Evolutionary conservation across 257 asterid species (phyloP), one percentile per base, ranked within the genome.

Genomic region (Solanum sparsipilum): DNA sequence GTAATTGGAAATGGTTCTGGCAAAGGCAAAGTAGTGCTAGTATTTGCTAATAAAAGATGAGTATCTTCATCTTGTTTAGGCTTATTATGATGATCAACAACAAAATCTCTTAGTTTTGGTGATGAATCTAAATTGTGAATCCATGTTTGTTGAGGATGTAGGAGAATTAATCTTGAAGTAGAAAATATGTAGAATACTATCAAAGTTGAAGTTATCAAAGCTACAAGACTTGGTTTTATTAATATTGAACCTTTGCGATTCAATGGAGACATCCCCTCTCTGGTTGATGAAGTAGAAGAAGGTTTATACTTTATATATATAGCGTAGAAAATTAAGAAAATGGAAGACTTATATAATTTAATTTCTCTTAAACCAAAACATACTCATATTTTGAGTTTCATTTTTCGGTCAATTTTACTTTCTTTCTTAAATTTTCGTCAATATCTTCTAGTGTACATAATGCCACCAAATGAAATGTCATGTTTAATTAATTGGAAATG

Each of bases 121-220:
- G 32, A 75, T n/a, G 83, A 36, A 48, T 88, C 86, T 13, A 85
- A 7, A 39, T 12, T 9, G 3, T 85, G 88, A 48, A 79, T 79
- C 18, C 44, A 91, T 4, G 89, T 88, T 75, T 68, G 84, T 68
- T 71, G 86, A 8, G 88, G 93, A 10, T 85, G 90, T 78, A 86
- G 60, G 38, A 91, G 16, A 16, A 92, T 83, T 21, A 92, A 86
- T 68, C 87, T 87, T 9, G 93, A 87, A 23, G 91, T 87, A 0
- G 89, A 90, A 44, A 88, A 90, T 5, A 93, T 85, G 86, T 91
- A 91, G 52, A 88, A 31, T 34, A 90, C 65, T 11, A 94, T 68
- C 10, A 90, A 81, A 67, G 90, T 15, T 3, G 92, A 89, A 79
- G 88, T 91, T 32, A 89, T 12, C n/a, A 90, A 88, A 87, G 93